Evolutionary conservation across 176 grass and related monocot species (phyloP).

Genomic region (Cenchrus fungigraminus): DNA sequence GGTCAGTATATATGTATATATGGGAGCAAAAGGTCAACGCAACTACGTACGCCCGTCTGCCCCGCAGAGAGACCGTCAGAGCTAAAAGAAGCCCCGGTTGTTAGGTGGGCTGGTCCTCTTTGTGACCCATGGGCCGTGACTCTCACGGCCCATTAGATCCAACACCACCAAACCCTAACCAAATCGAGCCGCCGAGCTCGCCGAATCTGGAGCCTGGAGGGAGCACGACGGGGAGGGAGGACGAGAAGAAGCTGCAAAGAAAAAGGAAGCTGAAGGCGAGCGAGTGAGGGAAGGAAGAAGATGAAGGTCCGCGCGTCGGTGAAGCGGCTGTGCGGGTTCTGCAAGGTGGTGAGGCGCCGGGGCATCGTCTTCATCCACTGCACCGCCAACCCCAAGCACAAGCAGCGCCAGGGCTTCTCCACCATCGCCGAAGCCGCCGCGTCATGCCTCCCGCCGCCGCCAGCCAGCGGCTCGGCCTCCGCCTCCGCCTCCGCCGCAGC

Average conservation of each 20-base stretch:
- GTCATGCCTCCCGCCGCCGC: background rate
- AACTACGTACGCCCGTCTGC: too few relatives aligned
- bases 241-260: background rate
- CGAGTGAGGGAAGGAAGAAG: background rate
- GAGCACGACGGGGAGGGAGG: background rate
- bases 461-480: background rate
- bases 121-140: background rate
- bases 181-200: background rate
- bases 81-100: background rate
- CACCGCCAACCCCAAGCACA: conserved; percentile 90
- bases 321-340: conserved; percentile 88
- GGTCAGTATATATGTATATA: too few relatives aligned
- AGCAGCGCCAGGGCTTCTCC: conserved; percentile 92
- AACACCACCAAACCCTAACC: conserved; percentile 24
- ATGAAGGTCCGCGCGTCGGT: conserved; percentile 99
- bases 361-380: conserved; percentile 91
- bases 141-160: background rate
- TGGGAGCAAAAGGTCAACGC: too few relatives aligned
- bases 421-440: conserved; percentile 63
- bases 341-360: conserved; percentile 85
- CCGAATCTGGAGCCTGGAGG: background rate
- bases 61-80: too few relatives aligned
- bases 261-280: background rate
- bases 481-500: conserved; percentile 28
- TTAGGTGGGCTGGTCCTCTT: background rate